Conservation (phyloP, 257 asterid species). For the Solanum dulcamara region DNA sequence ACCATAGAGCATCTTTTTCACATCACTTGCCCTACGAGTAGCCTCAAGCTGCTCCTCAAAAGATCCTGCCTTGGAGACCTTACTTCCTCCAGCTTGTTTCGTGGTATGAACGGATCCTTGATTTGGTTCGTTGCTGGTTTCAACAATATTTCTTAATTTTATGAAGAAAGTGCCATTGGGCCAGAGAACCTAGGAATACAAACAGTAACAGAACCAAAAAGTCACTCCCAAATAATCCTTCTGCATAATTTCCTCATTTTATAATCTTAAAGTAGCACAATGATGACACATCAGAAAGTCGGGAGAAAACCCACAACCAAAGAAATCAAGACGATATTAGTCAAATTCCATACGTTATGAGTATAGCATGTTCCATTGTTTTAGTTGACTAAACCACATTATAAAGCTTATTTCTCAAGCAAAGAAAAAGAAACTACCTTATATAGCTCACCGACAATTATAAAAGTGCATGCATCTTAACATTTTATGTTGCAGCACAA, state of each 20-base stretch:
- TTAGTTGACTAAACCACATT: not conserved
- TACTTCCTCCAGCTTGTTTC: conserved; percentile 32
- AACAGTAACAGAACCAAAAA: not conserved
- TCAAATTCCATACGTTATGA: not conserved
- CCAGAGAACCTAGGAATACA: conserved; percentile 68
- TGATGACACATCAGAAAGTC: not conserved
- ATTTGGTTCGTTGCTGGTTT: conserved; percentile 25
- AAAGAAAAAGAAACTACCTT: not conserved
- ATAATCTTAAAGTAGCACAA: not conserved
- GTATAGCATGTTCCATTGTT: not conserved
- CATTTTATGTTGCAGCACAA: not conserved
- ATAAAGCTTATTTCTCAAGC: not conserved
- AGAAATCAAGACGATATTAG: not conserved
- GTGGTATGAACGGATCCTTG: conserved; percentile 25
- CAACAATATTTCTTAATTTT: conserved; percentile 33
- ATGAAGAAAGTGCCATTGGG: conserved; percentile 81
- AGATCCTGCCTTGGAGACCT: conserved; percentile 46
- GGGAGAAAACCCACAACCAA: not conserved
- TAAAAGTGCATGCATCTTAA: not conserved
- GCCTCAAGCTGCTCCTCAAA: conserved; percentile 98
- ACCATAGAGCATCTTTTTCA: conserved; percentile 79
- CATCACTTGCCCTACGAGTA: conserved; percentile 86
- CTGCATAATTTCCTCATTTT: not conserved
- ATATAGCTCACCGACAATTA: not conserved
- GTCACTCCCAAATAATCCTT: not conserved